Base-by-base conservation (phyloP, 2,329 filamentous ascomycete species). In the Ceratocystis eucalypticola region DNA sequence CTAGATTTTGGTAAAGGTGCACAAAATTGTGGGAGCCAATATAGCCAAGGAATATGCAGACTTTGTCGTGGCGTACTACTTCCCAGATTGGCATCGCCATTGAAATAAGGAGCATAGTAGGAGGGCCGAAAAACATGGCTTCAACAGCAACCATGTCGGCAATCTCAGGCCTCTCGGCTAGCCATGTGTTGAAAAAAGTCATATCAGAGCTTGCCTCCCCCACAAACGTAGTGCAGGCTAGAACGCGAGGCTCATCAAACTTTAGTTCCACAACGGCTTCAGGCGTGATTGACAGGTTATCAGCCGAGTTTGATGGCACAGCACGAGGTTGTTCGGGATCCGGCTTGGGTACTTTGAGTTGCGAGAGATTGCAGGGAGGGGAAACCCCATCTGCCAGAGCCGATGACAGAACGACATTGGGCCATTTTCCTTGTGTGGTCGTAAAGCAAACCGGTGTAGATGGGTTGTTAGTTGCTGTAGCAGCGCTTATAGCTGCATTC, bases 1-100 rank as follows among this genome's bases (percentile, higher is more conserved):
- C 77, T 4, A 87, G 75, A 45, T 79, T 79, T 67, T 85, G 79
- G 71, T 87, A 87, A 7, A 87, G 77, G 65, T 84, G 81, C 7
- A 84, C 82, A 80, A 87, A 83, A 73, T 87, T 87, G 71, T 85
- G 83, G 0, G 85, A 87, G 70, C 81, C 86, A 70, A 87, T 82
- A 70, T 84, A 84, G 41, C 85, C 85, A 59, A 87, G 72, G 68
- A 84, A 86, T 70, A 82, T 84, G 74, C 84, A 87, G 25, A 86
- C 84, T 71, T 86, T 86, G 69, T 87, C 84, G 68, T 85, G 82
- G 73, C 86, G 82, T 6, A 87, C 82, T 25, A 85, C 78, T 69
- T 81, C 84, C 83, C 84, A 87, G 15, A 87, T 78, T 4, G 80
- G 78, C 67, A 82, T 78, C 3, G 84, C 84, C 82, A 87, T 87